Base-by-base conservation (phyloP, 257 asterid species). In the Oldenlandia corymbosa region DNA sequence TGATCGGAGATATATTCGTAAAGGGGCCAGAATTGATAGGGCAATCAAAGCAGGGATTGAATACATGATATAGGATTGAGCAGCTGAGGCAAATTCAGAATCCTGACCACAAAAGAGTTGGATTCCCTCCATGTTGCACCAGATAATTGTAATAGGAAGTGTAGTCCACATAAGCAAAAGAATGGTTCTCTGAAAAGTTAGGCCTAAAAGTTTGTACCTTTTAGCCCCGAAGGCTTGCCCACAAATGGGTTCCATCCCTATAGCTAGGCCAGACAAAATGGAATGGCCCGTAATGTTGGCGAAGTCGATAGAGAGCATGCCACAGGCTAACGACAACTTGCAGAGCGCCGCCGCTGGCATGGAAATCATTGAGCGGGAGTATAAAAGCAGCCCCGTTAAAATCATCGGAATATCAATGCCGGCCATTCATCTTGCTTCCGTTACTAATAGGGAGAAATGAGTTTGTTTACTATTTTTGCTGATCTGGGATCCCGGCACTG, bases 171-270 rank as follows among this genome's bases (percentile, higher is more conserved):
- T n/a, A n/a, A n/a, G 75, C 56, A 78, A 57, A 45, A 78, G 42
- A 20, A 68, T 57, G 1, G 80, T 75, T 30, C 80, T 68, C 8
- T 78, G 83, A 17, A 78, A 58, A 0, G 76, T 68, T 6, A 78
- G 42, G 20, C 80, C 83, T 23, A 78, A 52, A 60, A 78, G 56
- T 21, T 75, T 65, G 47, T 43, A 68, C 45, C 71, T 71, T 65
- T 72, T 20, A 3, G 80, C 83, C 0, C 80, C 83, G 51, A 75
- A 75, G 2, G 78, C 80, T 18, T 78, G 83, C 3, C 78, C 80
- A 31, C 83, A 78, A 18, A 78, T 78, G 20, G 83, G 83, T 60
- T 78, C 83, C 83, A 78, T 78, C 23, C 83, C 83, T 75, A 71
- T 68, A 17, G 83, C 73, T 1, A 78, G 46, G 7, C 83, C 83